Evolutionary conservation across 1,139 yeast species (phyloP).

Genomic region (Sugiyamaella pinicola): DNA sequence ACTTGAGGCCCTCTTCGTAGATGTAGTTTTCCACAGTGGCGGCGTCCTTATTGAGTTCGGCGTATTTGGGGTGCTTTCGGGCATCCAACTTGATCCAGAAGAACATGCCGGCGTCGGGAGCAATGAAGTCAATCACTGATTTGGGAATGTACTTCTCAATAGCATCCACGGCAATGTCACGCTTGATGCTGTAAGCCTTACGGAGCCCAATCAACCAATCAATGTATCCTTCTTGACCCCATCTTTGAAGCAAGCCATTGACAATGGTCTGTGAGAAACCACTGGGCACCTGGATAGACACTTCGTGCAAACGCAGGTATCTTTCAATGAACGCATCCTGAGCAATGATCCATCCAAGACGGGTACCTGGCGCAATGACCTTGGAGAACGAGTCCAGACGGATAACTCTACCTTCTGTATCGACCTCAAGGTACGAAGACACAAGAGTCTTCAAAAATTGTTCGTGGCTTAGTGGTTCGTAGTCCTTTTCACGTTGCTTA

Average conservation of each 20-base stretch:
- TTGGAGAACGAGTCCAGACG: constrained; percentile 91
- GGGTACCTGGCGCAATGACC: constrained; percentile 88
- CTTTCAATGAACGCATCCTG: constrained; percentile 69
- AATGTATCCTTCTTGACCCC: constrained; percentile 76
- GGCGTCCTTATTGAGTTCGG: constrained; percentile 56
- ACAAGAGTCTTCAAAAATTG: constrained; percentile 69
- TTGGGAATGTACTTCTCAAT: constrained; percentile 61
- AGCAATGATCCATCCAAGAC: constrained; percentile 90
- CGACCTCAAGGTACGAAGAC: constrained; percentile 76
- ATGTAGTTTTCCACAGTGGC: constrained; percentile 62
- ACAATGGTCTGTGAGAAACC: constrained; percentile 78
- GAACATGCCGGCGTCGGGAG: constrained; percentile 95
- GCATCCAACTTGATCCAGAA: constrained; percentile 79
- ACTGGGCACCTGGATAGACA: constrained; percentile 75
- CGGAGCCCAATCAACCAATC: constrained; percentile 90
- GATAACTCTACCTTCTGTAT: constrained; percentile 85
- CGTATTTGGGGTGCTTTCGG: constrained; percentile 73
- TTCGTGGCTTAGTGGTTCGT: constrained; percentile 40
- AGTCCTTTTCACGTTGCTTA: constrained; percentile 39
- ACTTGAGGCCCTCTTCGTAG: constrained; percentile 63
- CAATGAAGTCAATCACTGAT: constrained; percentile 55
- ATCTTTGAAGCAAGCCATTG: constrained; percentile 62
- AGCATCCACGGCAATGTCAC: constrained; percentile 76
- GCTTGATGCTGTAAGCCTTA: constrained; percentile 74
- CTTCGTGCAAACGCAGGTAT: constrained; percentile 74